Percentiles rank a stretch among this genome's conserved stretches.
phyloP scores from a whole-genome alignment of 805 yeast species.

The Candida tibetensis region DNA sequence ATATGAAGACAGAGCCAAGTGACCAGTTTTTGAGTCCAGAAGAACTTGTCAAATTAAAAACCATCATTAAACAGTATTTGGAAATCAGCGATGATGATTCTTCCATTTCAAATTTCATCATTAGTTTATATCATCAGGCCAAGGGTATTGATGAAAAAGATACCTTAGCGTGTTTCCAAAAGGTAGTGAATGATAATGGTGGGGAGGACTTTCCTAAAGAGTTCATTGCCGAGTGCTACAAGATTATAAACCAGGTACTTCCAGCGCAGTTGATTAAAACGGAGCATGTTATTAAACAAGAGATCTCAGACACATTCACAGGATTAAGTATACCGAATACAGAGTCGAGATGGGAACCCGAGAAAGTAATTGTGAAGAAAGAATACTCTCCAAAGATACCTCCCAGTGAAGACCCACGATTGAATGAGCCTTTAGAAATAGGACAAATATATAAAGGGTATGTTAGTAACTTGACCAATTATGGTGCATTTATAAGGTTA shows the following conservation, averaged over 20 bases:
- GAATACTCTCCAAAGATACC: neutral
- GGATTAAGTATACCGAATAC: conserved; percentile 17
- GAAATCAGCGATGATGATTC: conserved; percentile 21
- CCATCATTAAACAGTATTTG: conserved; percentile 9
- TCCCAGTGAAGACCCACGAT: neutral
- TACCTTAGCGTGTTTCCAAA: conserved; percentile 7
- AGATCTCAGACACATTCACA: neutral
- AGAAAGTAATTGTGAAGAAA: neutral
- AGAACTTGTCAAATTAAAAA: too few species aligned
- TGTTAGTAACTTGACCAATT: conserved; percentile 58
- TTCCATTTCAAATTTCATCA: conserved; percentile 28
- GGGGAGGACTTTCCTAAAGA: conserved; percentile 39
- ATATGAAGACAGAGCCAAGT: too few species aligned
- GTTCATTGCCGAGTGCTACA: conserved; percentile 25
- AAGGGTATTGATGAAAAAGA: neutral
- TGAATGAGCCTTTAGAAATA: conserved; percentile 24
- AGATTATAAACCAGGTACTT: conserved; percentile 5
- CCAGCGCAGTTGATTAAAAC: neutral
- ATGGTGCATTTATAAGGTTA: conserved; percentile 76
- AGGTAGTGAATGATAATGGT: conserved; percentile 32
- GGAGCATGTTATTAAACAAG: neutral
- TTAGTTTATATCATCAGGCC: conserved; percentile 20
- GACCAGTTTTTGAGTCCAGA: too few species aligned
- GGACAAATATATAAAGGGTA: conserved; percentile 58
- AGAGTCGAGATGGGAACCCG: conserved; percentile 4